Percentiles rank a stretch among this genome's conserved stretches.
Conservation (phyloP, 2,329 filamentous ascomycete species). For the Passalora sequoiae region DNA sequence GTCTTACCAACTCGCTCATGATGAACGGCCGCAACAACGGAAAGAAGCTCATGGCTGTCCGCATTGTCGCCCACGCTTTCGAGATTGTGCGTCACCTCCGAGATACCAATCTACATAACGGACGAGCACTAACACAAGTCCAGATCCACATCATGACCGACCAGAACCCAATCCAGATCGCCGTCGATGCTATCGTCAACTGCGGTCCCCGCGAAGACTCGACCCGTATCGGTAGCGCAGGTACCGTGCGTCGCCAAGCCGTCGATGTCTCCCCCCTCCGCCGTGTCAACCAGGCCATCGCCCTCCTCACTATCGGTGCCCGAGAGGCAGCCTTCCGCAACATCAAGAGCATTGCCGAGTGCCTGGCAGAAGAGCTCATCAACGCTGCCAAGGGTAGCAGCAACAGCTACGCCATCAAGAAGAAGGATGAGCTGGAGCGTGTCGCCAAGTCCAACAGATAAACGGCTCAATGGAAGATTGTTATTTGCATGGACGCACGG, state of each 20-base stretch:
- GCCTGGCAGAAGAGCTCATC: constrained; percentile 99
- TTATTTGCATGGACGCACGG: constrained; percentile 21
- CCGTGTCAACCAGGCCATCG: constrained; percentile 99
- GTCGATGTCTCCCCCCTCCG: constrained; percentile 99
- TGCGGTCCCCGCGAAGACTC: constrained; percentile 99
- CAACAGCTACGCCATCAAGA: constrained; percentile 99
- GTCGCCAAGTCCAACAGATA: constrained; percentile 99
- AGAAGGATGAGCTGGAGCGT: constrained; percentile 99
- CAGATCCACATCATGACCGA: constrained; percentile 99
- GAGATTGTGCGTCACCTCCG: constrained; percentile 76
- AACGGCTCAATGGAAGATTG: constrained; percentile 41
- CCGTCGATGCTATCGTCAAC: constrained; percentile 99
- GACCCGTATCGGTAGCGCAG: constrained; percentile 98
- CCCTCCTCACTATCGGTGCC: constrained; percentile 97
- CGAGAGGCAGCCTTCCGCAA: constrained; percentile 99
- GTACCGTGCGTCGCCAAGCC: constrained; percentile 99
- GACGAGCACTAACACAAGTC: constrained; percentile 8
- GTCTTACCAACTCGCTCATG: constrained; percentile 99
- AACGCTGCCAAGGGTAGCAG: constrained; percentile 99
- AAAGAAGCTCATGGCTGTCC: constrained; percentile 99
- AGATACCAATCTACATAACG: background rate
- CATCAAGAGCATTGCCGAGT: constrained; percentile 99
- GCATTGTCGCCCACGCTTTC: constrained; percentile 97
- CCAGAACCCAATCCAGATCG: constrained; percentile 99
- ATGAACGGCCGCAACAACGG: constrained; percentile 99